These are phyloP conservation scores for Asterochloris erici DNA, from an alignment of 139 green algal genomes.

Conservation along the genomic window DNA sequence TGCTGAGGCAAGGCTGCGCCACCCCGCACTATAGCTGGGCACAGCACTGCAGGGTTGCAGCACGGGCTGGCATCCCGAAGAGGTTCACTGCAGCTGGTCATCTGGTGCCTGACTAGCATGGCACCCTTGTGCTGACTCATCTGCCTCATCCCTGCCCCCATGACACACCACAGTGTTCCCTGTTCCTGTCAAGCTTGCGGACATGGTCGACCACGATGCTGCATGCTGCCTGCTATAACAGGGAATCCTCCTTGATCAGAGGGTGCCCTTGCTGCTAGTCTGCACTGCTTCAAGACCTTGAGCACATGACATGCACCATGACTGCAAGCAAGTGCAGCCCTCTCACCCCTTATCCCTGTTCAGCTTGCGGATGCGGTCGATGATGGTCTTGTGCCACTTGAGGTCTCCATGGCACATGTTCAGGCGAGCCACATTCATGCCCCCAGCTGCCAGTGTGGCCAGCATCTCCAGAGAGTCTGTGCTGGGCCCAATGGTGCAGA, in stretches of 20 bases:
- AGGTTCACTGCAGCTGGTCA: background rate
- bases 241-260: too few relatives aligned
- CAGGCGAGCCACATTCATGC: slow-evolving; percentile 67
- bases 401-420: slow-evolving; percentile 66
- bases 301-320: too few relatives aligned
- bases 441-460: slow-evolving; percentile 43
- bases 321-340: too few relatives aligned
- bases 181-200: too few relatives aligned
- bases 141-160: too few relatives aligned
- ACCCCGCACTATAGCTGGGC: too few relatives aligned
- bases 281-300: too few relatives aligned
- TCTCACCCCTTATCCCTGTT: slow-evolving; percentile 70
- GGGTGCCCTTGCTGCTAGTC: too few relatives aligned
- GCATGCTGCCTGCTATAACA: too few relatives aligned
- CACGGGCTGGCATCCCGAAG: background rate
- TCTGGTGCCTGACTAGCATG: background rate
- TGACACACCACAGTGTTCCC: too few relatives aligned
- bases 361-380: slow-evolving; percentile 56
- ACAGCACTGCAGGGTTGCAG: background rate
- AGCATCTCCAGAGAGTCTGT: slow-evolving; percentile 48
- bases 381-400: slow-evolving; percentile 59
- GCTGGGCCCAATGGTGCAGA: slow-evolving; percentile 73
- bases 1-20: too few relatives aligned
- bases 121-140: background rate
- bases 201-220: too few relatives aligned